These are phyloP conservation scores for Cladophialophora exuberans DNA, from an alignment of 2,329 filamentous ascomycete species.

Conservation along the genomic window DNA sequence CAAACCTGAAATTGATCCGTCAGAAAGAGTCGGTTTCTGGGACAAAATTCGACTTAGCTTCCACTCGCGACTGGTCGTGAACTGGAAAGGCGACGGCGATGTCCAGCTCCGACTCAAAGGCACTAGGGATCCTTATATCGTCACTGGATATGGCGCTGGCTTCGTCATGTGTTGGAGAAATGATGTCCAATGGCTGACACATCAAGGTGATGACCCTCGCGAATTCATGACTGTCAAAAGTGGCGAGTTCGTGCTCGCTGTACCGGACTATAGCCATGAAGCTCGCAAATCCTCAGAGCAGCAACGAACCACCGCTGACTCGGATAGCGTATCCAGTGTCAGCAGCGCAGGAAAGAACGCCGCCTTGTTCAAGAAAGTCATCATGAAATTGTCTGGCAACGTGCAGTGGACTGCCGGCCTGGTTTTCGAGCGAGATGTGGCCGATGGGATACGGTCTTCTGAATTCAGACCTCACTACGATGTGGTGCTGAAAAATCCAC, in stretches of 20 bases:
- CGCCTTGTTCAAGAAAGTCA: constrained; percentile 94
- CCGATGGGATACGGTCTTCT: constrained; percentile 74
- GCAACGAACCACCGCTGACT: constrained; percentile 47
- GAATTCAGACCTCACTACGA: constrained; percentile 92
- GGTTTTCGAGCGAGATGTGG: constrained; percentile 85
- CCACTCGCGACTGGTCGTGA: constrained; percentile 84
- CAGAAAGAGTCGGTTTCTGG: constrained; percentile 95
- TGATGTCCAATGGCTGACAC: constrained; percentile 85
- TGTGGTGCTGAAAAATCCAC: constrained; percentile 80
- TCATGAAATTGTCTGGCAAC: constrained; percentile 97
- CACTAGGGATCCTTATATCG: constrained; percentile 86
- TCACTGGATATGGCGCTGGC: constrained; percentile 89
- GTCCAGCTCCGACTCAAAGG: constrained; percentile 91
- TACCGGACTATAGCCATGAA: constrained; percentile 90
- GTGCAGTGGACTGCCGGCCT: constrained; percentile 91
- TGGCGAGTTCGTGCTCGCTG: constrained; percentile 89
- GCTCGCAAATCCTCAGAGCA: constrained; percentile 66
- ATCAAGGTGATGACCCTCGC: constrained; percentile 82
- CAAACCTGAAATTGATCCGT: constrained; percentile 90
- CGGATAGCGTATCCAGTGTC: constrained; percentile 60
- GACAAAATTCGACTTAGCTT: constrained; percentile 95
- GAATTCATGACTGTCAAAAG: constrained; percentile 96
- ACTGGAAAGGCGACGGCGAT: constrained; percentile 95
- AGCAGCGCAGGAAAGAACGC: constrained; percentile 70
- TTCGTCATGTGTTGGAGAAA: constrained; percentile 99